Conservation (phyloP, 2,329 filamentous ascomycete genomes). For the Trichoderma sp. region DNA sequence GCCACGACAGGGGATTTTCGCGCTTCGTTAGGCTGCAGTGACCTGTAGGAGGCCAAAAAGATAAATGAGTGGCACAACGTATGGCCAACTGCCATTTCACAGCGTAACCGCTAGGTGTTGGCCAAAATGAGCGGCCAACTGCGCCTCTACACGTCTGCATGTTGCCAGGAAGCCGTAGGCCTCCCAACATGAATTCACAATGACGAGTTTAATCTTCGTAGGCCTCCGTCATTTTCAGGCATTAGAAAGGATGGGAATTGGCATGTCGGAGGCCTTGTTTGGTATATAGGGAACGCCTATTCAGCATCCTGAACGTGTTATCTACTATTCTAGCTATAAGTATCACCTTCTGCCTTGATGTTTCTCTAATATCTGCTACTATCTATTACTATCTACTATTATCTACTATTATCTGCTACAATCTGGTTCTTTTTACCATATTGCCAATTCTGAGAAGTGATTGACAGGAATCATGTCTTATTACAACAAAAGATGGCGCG, state of each 20-base stretch:
- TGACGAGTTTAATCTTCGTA: neutral
- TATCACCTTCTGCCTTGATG: neutral
- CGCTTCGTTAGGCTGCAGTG: neutral
- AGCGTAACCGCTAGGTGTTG: neutral
- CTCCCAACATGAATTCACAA: neutral
- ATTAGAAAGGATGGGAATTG: too few species aligned
- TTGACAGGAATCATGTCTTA: neutral
- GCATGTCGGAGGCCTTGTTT: too few species aligned
- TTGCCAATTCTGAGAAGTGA: neutral
- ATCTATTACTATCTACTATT: too few species aligned
- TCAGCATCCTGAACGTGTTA: neutral
- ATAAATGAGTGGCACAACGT: neutral
- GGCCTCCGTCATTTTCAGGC: neutral
- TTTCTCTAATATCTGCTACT: neutral
- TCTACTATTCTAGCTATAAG: neutral
- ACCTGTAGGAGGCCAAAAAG: neutral
- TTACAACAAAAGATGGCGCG: neutral
- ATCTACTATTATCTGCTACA: too few species aligned
- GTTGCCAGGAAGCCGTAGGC: neutral
- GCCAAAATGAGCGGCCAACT: neutral
- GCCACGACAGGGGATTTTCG: neutral
- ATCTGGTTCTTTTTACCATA: too few species aligned
- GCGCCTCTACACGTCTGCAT: neutral
- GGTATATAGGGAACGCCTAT: neutral
- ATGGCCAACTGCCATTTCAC: neutral